These are phyloP conservation scores for Anisodus acutangulus DNA, from an alignment of 257 asterid genomes.

Conservation along the genomic window DNA sequence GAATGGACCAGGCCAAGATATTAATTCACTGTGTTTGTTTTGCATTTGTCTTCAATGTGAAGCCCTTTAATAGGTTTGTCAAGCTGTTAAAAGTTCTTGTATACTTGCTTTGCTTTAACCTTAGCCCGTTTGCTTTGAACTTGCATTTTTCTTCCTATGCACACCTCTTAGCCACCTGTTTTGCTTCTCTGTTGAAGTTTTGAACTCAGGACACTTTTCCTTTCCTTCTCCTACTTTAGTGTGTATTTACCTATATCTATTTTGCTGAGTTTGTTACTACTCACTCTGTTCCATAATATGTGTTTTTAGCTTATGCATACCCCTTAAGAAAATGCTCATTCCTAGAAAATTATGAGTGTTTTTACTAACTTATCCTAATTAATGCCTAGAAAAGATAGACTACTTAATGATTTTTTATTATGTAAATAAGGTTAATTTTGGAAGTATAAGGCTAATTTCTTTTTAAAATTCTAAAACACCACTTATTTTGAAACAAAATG, in stretches of 20 bases:
- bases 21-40: slow-evolving; percentile 39
- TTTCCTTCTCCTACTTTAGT: not conserved
- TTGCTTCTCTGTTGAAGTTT: not conserved
- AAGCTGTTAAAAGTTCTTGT: slow-evolving; percentile 39
- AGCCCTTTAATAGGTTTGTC: slow-evolving; percentile 40
- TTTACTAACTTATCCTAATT: too few species aligned
- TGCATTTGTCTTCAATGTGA: slow-evolving; percentile 41
- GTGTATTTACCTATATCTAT: not conserved
- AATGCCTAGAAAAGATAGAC: too few species aligned
- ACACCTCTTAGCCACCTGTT: not conserved
- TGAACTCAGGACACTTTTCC: not conserved
- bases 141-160: slow-evolving; percentile 19
- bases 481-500: too few species aligned
- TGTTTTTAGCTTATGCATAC: too few species aligned
- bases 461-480: too few species aligned
- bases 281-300: too few species aligned
- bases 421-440: too few species aligned
- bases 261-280: not conserved
- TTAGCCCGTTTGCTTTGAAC: slow-evolving; percentile 22
- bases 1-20: slow-evolving; percentile 40
- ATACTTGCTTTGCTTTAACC: slow-evolving; percentile 25
- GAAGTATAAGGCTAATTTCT: too few species aligned
- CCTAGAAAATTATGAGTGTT: too few species aligned
- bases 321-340: too few species aligned
- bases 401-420: too few species aligned